These are phyloP conservation scores for Hymenoscyphus scutula DNA, from an alignment of 2,329 filamentous ascomycete species.

Conservation along the genomic window DNA sequence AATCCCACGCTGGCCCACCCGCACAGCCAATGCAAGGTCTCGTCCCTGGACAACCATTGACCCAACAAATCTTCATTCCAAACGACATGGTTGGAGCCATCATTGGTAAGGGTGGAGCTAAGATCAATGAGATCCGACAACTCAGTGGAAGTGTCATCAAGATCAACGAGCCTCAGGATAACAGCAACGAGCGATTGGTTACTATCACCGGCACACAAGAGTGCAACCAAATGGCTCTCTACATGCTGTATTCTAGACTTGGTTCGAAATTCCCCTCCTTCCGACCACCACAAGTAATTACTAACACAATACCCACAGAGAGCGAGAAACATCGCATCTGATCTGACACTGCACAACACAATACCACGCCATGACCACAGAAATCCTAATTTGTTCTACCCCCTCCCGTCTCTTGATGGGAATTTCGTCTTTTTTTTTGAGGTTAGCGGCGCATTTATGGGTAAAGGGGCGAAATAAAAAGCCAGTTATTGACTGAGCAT, in stretches of 20 bases:
- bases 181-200: conserved; percentile 95
- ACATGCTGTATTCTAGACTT: conserved; percentile 97
- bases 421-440: background rate
- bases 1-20: conserved; percentile 66
- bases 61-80: conserved; percentile 97
- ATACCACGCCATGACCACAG: background rate
- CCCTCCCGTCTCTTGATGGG: background rate
- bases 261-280: conserved; percentile 53
- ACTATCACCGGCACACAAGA: conserved; percentile 97
- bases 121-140: conserved; percentile 99
- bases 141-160: conserved; percentile 98
- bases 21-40: conserved; percentile 72
- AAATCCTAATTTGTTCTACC: conserved; percentile 6
- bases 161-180: conserved; percentile 99
- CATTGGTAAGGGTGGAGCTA: conserved; percentile 95
- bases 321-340: conserved; percentile 71
- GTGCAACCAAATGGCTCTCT: conserved; percentile 99
- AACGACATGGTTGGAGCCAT: conserved; percentile 99
- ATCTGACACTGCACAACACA: conserved; percentile 2
- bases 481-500: too few relatives aligned
- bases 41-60: conserved; percentile 80
- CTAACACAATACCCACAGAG: conserved; percentile 47
- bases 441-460: background rate
- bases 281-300: background rate
- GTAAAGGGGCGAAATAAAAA: background rate